A percentile compares a stretch with the other conserved stretches of the same genome.
phyloP scores from a whole-genome alignment of 2,329 filamentous ascomycete genomes.

The Ascochyta koolunga region DNA sequence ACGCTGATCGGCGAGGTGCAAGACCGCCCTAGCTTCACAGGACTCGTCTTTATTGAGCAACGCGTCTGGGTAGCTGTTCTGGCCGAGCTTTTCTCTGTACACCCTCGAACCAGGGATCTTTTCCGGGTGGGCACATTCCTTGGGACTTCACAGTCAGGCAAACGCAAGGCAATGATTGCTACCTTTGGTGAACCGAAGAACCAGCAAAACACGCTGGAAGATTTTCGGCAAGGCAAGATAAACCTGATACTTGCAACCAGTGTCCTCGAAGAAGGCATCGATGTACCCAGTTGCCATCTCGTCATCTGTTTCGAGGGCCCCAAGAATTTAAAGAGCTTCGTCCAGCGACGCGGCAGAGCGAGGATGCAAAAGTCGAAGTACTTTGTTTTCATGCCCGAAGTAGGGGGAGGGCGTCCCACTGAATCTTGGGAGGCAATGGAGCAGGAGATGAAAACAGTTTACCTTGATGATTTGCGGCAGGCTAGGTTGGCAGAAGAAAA shows the following conservation, averaged over 20 bases:
- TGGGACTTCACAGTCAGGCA: slow-evolving; percentile 54
- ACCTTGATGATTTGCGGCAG: slow-evolving; percentile 67
- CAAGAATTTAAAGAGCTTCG: slow-evolving; percentile 66
- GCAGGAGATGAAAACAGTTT: slow-evolving; percentile 71
- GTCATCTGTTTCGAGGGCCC: slow-evolving; percentile 70
- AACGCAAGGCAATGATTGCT: slow-evolving; percentile 55
- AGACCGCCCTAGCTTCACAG: slow-evolving; percentile 40
- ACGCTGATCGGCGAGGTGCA: slow-evolving; percentile 44
- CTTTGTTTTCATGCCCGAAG: slow-evolving; percentile 56
- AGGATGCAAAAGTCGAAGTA: slow-evolving; percentile 63
- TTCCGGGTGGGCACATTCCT: slow-evolving; percentile 59
- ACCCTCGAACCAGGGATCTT: slow-evolving; percentile 38
- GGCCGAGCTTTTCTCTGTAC: slow-evolving; percentile 43
- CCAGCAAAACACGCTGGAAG: slow-evolving; percentile 59
- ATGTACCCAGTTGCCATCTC: slow-evolving; percentile 67
- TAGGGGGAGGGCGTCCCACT: slow-evolving; percentile 37
- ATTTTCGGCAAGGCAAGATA: slow-evolving; percentile 59
- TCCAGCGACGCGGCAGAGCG: slow-evolving; percentile 69
- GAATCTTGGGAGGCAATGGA: slow-evolving; percentile 72
- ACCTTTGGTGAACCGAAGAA: slow-evolving; percentile 56
- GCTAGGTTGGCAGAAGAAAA: slow-evolving; percentile 53
- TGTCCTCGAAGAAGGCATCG: slow-evolving; percentile 67
- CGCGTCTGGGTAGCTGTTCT: slow-evolving; percentile 52
- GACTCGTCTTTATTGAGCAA: slow-evolving; percentile 56
- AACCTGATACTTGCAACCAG: slow-evolving; percentile 65